Conservation (phyloP, 305 asterid species). For the Galium porrigens region DNA sequence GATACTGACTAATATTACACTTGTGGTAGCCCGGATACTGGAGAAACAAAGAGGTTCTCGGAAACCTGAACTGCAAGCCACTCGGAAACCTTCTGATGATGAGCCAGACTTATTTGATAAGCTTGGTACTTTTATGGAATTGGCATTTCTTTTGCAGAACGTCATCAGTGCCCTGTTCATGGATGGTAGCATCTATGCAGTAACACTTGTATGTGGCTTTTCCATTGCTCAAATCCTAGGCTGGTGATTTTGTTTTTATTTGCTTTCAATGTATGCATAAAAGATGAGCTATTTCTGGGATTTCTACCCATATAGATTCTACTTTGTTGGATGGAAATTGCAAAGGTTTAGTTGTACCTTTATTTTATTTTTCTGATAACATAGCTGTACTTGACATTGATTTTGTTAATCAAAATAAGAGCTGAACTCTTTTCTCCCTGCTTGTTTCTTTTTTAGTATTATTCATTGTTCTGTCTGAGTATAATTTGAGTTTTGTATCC, state of each 20-base stretch:
- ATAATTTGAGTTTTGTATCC: background rate
- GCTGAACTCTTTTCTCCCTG: background rate
- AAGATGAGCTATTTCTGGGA: background rate
- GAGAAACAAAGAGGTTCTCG: slow-evolving; percentile 19
- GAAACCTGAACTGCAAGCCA: slow-evolving; percentile 19
- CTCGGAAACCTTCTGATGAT: slow-evolving; percentile 18
- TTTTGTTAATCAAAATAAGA: slow-evolving; percentile 1
- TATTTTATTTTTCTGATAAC: background rate
- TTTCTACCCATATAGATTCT: background rate
- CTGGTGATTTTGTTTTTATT: slow-evolving; percentile 17
- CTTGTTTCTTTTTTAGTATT: background rate
- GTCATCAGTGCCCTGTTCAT: slow-evolving; percentile 39
- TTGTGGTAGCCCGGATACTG: slow-evolving; percentile 33
- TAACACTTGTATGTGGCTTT: slow-evolving; percentile 53
- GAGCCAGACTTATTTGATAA: slow-evolving; percentile 38
- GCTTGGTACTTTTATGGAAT: slow-evolving; percentile 43
- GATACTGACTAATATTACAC: slow-evolving; percentile 44
- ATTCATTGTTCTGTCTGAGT: background rate
- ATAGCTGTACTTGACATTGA: background rate
- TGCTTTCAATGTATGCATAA: background rate
- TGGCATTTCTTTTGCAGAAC: slow-evolving; percentile 35
- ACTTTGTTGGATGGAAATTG: background rate
- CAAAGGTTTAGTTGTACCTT: background rate
- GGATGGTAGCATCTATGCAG: slow-evolving; percentile 51
- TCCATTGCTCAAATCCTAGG: slow-evolving; percentile 31